Conservation (phyloP, 2,329 filamentous ascomycete species). For the Daldinia sp. region DNA sequence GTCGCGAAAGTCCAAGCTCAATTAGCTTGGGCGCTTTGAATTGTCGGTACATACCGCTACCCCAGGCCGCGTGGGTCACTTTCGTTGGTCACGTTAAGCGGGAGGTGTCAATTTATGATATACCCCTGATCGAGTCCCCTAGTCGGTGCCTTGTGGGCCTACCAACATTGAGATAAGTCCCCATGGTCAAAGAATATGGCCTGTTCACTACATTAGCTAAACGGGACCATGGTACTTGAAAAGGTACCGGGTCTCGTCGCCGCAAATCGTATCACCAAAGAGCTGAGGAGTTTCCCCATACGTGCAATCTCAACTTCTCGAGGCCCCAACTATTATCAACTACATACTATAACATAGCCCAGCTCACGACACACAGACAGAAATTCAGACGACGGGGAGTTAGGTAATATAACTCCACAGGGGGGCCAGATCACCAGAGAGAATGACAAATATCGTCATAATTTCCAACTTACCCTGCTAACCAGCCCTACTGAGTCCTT, state of each 20-base stretch:
- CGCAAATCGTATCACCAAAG: slow-evolving; percentile 27
- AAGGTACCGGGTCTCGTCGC: slow-evolving; percentile 15
- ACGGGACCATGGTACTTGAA: slow-evolving; percentile 30
- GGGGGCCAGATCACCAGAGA: slow-evolving; percentile 13
- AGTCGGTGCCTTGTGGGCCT: slow-evolving; percentile 22
- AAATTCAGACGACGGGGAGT: slow-evolving; percentile 7
- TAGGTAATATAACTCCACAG: slow-evolving; percentile 21
- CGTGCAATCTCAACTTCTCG: slow-evolving; percentile 27
- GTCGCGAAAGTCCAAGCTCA: slow-evolving; percentile 27
- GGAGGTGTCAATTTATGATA: slow-evolving; percentile 33
- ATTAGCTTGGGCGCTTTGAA: slow-evolving; percentile 19
- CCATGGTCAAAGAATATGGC: slow-evolving; percentile 25
- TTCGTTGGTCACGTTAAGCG: slow-evolving; percentile 27
- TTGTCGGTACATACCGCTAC: slow-evolving; percentile 31
- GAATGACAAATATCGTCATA: slow-evolving; percentile 17
- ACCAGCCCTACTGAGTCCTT: slow-evolving; percentile 1
- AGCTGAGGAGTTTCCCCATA: slow-evolving; percentile 27
- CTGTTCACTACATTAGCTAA: slow-evolving; percentile 12
- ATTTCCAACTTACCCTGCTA: slow-evolving; percentile 13
- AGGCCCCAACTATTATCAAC: slow-evolving; percentile 12
- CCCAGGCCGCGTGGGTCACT: slow-evolving; percentile 32
- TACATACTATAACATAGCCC: slow-evolving; percentile 15
- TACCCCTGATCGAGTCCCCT: slow-evolving; percentile 30
- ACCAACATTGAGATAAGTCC: slow-evolving; percentile 26
- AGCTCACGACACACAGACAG: slow-evolving; percentile 23